A percentile compares a stretch with the other conserved stretches of the same genome.
Evolutionary conservation across 1,284 basidiomycete species (phyloP).

Genomic region (Ganoderma meredithae): DNA sequence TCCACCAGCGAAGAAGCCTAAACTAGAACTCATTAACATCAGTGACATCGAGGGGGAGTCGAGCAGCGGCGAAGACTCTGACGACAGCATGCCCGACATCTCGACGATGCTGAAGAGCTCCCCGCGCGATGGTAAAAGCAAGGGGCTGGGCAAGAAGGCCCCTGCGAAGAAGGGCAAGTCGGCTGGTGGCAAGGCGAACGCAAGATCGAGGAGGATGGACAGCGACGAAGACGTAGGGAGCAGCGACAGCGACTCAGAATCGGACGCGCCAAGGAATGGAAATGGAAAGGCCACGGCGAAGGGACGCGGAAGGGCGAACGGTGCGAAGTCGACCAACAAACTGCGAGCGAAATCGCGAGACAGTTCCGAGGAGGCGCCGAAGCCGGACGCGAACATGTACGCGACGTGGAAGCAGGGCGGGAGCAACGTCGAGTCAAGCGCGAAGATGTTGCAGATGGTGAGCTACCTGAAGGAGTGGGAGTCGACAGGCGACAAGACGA

Average conservation of each 20-base stretch:
- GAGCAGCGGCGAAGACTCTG: conserved; percentile 32
- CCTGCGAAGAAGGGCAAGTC: conserved; percentile 14
- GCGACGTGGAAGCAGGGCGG: conserved; percentile 62
- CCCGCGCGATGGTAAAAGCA: conserved; percentile 12
- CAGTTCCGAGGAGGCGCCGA: conserved; percentile 24
- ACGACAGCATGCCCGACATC: conserved; percentile 56
- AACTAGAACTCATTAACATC: conserved; percentile 28
- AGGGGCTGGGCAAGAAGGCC: conserved; percentile 1
- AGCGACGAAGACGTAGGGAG: conserved; percentile 12
- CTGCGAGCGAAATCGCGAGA: not conserved
- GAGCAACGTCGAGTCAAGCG: conserved; percentile 66
- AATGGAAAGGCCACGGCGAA: conserved; percentile 5
- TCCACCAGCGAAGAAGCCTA: conserved; percentile 18
- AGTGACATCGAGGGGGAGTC: conserved; percentile 39
- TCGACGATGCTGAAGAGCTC: conserved; percentile 38
- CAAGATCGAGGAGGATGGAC: not conserved
- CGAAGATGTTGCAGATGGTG: conserved; percentile 71
- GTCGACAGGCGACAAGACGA: conserved; percentile 69
- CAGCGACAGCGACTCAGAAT: conserved; percentile 3
- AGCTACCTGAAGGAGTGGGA: conserved; percentile 65
- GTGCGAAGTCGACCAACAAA: conserved; percentile 4
- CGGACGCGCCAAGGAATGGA: conserved; percentile 4
- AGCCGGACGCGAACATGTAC: conserved; percentile 51
- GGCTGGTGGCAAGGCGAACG: not conserved
- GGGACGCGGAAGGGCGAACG: conserved; percentile 16